Evolutionary conservation across 2,329 filamentous ascomycete species (phyloP), one percentile per base, ranked within the genome.

Genomic region (Epichloe amarillans): DNA sequence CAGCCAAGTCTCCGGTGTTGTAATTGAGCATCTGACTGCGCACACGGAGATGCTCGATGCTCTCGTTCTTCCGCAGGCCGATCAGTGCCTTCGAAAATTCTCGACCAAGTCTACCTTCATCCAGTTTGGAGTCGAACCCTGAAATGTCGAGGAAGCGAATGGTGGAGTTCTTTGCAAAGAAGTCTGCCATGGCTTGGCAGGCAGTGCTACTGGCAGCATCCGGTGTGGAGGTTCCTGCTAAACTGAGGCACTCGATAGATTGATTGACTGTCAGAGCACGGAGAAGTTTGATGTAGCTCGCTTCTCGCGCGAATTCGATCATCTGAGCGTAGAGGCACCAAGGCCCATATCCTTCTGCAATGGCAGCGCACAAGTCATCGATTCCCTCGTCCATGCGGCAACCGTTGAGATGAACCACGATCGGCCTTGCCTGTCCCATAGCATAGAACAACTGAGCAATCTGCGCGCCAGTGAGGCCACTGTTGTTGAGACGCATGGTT

Each of bases 91-190:
- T 71, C 0, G 73, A 76, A 52, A 79, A 75, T 8, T 74, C 74
- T 52, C 67, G 71, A 15, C 76, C 76, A 10, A 80, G 67, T 52
- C 77, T 73, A 0, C 74, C 73, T 54, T 80, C 77, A 55, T 80
- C 77, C 6, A 80, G 64, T 59, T 77, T 79, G 43, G 75, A 74
- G 45, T 72, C 73, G 57, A 74, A 79, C 2, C 77, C 77, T 0
- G 77, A 80, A 7, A 80, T 63, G 55, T 80, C 76, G 2, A 80
- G 67, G 51, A 69, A 77, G n/a, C 68, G 71, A 43, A 80, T 63
- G 0, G 71, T 73, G 7, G 64, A 61, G 60, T 80, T 80, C 26
- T 65, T 64, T n/a, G 69, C 65, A 41, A 80, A 75, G 47, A 80
- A 72, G 4, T 69, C 64, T 26, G 73, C 71, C 1, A 80, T 63